Conservation (phyloP, 2,329 filamentous ascomycete genomes). For the Fusarium secorum region DNA sequence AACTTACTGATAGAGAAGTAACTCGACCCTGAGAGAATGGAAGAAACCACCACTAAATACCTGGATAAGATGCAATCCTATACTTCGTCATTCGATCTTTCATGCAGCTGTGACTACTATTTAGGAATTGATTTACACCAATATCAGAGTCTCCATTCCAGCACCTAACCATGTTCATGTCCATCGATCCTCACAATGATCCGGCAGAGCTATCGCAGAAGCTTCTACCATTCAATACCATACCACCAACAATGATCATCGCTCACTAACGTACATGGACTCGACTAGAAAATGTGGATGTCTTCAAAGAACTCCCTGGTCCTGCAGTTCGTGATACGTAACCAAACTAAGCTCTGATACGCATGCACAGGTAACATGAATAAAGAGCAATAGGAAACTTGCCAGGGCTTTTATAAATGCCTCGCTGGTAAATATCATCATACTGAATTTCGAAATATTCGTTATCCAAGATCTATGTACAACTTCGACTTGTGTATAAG, state of each 20-base stretch:
- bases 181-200: slow-evolving; percentile 1
- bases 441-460: background rate
- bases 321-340: background rate
- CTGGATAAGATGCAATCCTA: background rate
- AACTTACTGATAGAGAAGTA: background rate
- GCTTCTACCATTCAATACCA: background rate
- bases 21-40: background rate
- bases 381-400: background rate
- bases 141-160: slow-evolving; percentile 9
- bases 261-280: background rate
- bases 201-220: slow-evolving; percentile 9
- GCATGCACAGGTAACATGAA: background rate
- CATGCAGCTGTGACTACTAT: background rate
- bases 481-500: background rate
- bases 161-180: background rate
- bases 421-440: background rate
- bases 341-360: background rate
- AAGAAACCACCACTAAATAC: background rate
- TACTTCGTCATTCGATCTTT: background rate
- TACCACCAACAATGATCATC: background rate
- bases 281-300: background rate
- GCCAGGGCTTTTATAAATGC: background rate
- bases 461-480: background rate
- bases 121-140: slow-evolving; percentile 2
- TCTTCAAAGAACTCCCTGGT: slow-evolving; percentile 11